A percentile compares a stretch with the other conserved stretches of the same genome.
Evolutionary conservation across 306 rosid genomes (phyloP).

Genomic region (Acacia confusa): DNA sequence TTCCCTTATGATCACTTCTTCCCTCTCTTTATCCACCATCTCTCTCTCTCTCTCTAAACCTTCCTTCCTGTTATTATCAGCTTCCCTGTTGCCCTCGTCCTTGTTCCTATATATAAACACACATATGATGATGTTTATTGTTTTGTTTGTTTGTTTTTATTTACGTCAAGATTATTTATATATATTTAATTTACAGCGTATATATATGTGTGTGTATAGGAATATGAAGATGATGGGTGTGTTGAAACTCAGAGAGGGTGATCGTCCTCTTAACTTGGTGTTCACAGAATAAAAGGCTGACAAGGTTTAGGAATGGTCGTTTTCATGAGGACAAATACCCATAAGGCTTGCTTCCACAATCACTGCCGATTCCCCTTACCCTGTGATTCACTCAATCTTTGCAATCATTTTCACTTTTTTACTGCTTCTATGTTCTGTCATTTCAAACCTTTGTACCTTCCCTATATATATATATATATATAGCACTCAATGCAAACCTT

Average conservation of each 20-base stretch:
- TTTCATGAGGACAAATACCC: slow-evolving; percentile 19
- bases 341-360: slow-evolving; percentile 26
- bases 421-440: background rate
- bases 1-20: slow-evolving; percentile 60
- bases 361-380: slow-evolving; percentile 20
- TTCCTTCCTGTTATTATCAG: background rate
- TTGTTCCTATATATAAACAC: background rate
- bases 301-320: slow-evolving; percentile 25
- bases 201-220: background rate
- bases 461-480: background rate
- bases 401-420: slow-evolving; percentile 29
- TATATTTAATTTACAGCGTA: background rate
- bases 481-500: background rate
- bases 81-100: background rate
- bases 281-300: slow-evolving; percentile 34
- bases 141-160: background rate
- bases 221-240: slow-evolving; percentile 27
- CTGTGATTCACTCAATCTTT: slow-evolving; percentile 34
- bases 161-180: background rate
- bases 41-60: background rate
- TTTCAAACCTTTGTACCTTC: background rate
- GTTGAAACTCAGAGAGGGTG: slow-evolving; percentile 23
- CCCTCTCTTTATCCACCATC: slow-evolving; percentile 55
- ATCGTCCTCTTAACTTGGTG: background rate
- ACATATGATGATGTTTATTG: background rate